Evolutionary conservation across 2,329 filamentous ascomycete species (phyloP).

Genomic region (Alternaria consortialis): DNA sequence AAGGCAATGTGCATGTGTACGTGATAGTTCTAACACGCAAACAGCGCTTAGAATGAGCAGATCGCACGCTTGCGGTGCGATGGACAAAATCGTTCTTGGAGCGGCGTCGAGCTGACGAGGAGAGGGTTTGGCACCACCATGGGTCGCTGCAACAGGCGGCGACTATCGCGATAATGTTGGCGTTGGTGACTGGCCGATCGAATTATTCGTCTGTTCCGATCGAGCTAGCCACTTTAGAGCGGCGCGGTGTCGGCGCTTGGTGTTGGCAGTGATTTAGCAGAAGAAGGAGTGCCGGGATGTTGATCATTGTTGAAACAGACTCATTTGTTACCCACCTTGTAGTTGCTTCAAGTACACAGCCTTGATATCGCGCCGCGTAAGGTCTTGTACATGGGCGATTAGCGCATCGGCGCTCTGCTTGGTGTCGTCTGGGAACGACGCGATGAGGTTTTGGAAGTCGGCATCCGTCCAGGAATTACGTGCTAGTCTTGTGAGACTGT

Average conservation of each 20-base stretch:
- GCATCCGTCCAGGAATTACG: constrained; percentile 72
- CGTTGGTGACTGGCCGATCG: constrained; percentile 33
- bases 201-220: constrained; percentile 29
- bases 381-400: constrained; percentile 72
- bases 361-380: constrained; percentile 78
- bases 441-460: constrained; percentile 71
- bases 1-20: constrained; percentile 7
- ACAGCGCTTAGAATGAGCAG: constrained; percentile 8
- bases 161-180: constrained; percentile 36
- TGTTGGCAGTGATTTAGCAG: constrained; percentile 21
- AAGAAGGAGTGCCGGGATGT: constrained; percentile 11
- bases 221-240: constrained; percentile 26
- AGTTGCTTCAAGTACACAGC: constrained; percentile 79
- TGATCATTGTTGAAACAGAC: constrained; percentile 21
- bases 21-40: constrained; percentile 7
- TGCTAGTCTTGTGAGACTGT: constrained; percentile 70
- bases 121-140: constrained; percentile 21
- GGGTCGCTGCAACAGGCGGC: constrained; percentile 30
- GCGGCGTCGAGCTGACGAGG: constrained; percentile 19
- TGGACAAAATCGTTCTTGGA: constrained; percentile 6
- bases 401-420: constrained; percentile 67
- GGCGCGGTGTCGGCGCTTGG: constrained; percentile 31
- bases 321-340: constrained; percentile 58
- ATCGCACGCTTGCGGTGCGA: constrained; percentile 15
- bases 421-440: constrained; percentile 74